A percentile compares a stretch with the other conserved stretches of the same genome.
These are phyloP conservation scores for Verticillium nonalfalfae DNA, from an alignment of 2,329 filamentous ascomycete genomes.

Conservation along the genomic window DNA sequence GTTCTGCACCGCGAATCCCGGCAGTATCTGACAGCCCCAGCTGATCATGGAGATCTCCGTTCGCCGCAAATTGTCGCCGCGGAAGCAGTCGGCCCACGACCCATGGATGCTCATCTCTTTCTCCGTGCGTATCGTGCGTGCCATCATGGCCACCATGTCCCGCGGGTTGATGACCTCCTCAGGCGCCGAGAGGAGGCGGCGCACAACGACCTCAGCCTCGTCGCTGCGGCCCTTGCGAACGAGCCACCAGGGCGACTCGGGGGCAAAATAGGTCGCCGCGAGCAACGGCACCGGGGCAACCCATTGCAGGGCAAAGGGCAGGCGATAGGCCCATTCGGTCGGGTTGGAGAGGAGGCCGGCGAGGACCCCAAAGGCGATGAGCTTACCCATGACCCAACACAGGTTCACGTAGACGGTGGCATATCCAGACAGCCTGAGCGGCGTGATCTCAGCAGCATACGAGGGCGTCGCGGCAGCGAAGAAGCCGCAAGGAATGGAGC, in stretches of 20 bases:
- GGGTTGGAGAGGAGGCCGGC: constrained; percentile 24
- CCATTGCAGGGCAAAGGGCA: constrained; percentile 33
- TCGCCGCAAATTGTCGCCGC: constrained; percentile 36
- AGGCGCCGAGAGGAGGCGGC: constrained; percentile 20
- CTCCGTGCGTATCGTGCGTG: constrained; percentile 38
- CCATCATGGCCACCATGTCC: constrained; percentile 30
- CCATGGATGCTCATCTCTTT: constrained; percentile 29
- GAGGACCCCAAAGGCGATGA: constrained; percentile 30
- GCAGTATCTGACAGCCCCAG: constrained; percentile 33
- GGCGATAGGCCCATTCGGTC: constrained; percentile 27
- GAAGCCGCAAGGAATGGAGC: constrained; percentile 32
- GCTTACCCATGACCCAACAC: constrained; percentile 33
- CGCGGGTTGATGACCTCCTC: constrained; percentile 25
- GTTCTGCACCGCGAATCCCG: constrained; percentile 7
- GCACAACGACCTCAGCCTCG: constrained; percentile 21
- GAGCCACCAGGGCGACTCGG: constrained; percentile 34
- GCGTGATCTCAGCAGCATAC: constrained; percentile 35
- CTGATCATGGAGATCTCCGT: constrained; percentile 36
- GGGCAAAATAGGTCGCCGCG: constrained; percentile 21
- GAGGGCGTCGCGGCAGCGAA: constrained; percentile 34
- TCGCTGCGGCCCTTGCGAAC: constrained; percentile 24
- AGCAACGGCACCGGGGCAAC: constrained; percentile 23
- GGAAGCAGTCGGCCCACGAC: constrained; percentile 39
- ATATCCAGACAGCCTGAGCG: constrained; percentile 31
- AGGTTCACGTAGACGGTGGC: constrained; percentile 34